phyloP scores from a whole-genome alignment of 768 basidiomycete species.

The Calocybe cyanea region DNA sequence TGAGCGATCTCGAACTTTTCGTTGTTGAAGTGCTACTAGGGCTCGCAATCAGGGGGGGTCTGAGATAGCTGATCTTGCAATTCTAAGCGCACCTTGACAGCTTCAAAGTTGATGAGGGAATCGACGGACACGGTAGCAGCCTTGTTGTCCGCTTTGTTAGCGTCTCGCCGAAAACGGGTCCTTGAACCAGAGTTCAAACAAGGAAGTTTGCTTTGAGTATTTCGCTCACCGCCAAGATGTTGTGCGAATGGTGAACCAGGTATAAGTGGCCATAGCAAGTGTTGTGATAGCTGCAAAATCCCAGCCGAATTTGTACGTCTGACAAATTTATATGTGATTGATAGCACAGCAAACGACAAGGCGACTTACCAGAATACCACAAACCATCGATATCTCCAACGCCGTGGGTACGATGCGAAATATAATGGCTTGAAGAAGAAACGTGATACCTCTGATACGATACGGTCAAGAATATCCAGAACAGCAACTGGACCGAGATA shows the following conservation, averaged over 20 bases:
- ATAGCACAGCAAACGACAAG: not conserved
- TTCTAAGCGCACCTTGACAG: slow-evolving; percentile 74
- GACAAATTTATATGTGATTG: slow-evolving; percentile 2
- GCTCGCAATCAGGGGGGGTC: not conserved
- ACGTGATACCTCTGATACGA: slow-evolving; percentile 81
- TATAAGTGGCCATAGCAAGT: slow-evolving; percentile 82
- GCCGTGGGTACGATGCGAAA: slow-evolving; percentile 97
- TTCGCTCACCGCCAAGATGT: slow-evolving; percentile 85
- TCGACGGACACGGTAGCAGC: slow-evolving; percentile 94
- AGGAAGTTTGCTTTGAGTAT: not conserved
- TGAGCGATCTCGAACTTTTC: slow-evolving; percentile 87
- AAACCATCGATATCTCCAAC: slow-evolving; percentile 93
- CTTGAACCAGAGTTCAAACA: no score
- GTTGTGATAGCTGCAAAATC: slow-evolving; percentile 92
- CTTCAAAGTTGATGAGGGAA: slow-evolving; percentile 96
- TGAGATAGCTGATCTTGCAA: not conserved
- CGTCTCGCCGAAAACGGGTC: slow-evolving; percentile 89
- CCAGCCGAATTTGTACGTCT: slow-evolving; percentile 98
- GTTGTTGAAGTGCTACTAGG: slow-evolving; percentile 89
- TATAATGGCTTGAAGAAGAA: slow-evolving; percentile 87
- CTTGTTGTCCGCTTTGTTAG: slow-evolving; percentile 95
- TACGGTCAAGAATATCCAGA: slow-evolving; percentile 1
- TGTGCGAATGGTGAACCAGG: slow-evolving; percentile 95
- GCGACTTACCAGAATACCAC: slow-evolving; percentile 82
- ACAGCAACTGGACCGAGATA: not conserved